A percentile compares a stretch with the other conserved stretches of the same genome.
These are phyloP conservation scores for Martiniozyma asiatica DNA, from an alignment of 1,139 yeast genomes.

Conservation along the genomic window DNA sequence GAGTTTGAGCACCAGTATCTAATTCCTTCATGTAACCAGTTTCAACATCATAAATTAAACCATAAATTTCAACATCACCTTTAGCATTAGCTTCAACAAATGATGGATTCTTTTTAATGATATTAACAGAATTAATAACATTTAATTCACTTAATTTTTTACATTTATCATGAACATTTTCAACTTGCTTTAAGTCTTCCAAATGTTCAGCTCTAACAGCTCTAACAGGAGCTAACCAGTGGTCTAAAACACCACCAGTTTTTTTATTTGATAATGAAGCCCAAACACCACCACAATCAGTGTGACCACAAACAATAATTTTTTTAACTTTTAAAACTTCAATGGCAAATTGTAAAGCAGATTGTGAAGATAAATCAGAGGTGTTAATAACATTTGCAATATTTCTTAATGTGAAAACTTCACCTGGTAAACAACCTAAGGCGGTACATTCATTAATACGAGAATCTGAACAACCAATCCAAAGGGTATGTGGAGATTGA, in stretches of 20 bases:
- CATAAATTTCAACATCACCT: slow-evolving; percentile 80
- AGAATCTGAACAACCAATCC: slow-evolving; percentile 96
- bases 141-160: slow-evolving; percentile 68
- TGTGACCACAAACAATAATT: slow-evolving; percentile 91
- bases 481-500: slow-evolving; percentile 84
- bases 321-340: slow-evolving; percentile 76
- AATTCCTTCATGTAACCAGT: slow-evolving; percentile 55
- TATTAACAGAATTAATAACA: slow-evolving; percentile 48
- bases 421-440: slow-evolving; percentile 81
- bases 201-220: slow-evolving; percentile 35
- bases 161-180: slow-evolving; percentile 48
- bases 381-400: slow-evolving; percentile 74
- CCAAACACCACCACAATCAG: slow-evolving; percentile 95
- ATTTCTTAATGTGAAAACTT: slow-evolving; percentile 84
- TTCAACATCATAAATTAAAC: slow-evolving; percentile 76
- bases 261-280: slow-evolving; percentile 64
- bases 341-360: slow-evolving; percentile 84
- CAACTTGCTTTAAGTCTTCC: slow-evolving; percentile 31
- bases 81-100: slow-evolving; percentile 60
- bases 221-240: slow-evolving; percentile 67
- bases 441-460: slow-evolving; percentile 51
- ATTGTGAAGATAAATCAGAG: slow-evolving; percentile 65
- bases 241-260: slow-evolving; percentile 65
- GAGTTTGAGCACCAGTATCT: slow-evolving; percentile 37
- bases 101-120: slow-evolving; percentile 57